Evolutionary conservation across 306 rosid species (phyloP), one percentile per base, ranked within the genome.

Genomic region (Cicer yamashitae): DNA sequence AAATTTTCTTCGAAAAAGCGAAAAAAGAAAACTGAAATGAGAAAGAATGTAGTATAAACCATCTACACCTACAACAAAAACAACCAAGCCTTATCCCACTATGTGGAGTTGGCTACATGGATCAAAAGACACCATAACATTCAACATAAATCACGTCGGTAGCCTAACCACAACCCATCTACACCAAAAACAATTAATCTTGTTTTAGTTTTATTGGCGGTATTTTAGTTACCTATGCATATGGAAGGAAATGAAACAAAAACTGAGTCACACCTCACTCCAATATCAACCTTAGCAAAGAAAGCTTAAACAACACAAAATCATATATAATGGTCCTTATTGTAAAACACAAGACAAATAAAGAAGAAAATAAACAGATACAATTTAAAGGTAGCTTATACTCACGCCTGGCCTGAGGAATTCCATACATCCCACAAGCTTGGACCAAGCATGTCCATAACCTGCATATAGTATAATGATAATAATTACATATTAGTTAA

Each of bases 361-460:
- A 60, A 61, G 62, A 7, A 53, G 68, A 30, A 30, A 30, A 4
- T 30, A 30, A 30, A 30, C 38, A 86, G 34, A 47, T 73, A 68
- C 40, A 75, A 65, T 13, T 25, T 52, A 40, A 39, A 17, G 75
- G 75, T 58, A 47, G 13, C 56, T 62, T 73, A 70, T 82, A 85
- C 98, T 91, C 84, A 94, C 98, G 93, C 81, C 86, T 94, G 98
- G 77, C 90, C 93, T 52, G 96, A 88, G 70, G 96, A 56, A 83
- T 94, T 94, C 99, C 81, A 83, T 0, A 90, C 97, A 83, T 94
- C 98, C 96, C 96, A 90, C 82, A 94, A 81, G 85, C 97, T 94
- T 25, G 97, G 98, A 30, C 97, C 98, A 70, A 94, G 91, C 97
- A 91, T 94, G 84, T 94, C 98, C 98, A 94, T 94, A 73, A 94